A percentile compares a stretch with the other conserved stretches of the same genome.
These are phyloP conservation scores for Arachis hypogaea DNA, from an alignment of 306 rosid genomes.

Conservation along the genomic window DNA sequence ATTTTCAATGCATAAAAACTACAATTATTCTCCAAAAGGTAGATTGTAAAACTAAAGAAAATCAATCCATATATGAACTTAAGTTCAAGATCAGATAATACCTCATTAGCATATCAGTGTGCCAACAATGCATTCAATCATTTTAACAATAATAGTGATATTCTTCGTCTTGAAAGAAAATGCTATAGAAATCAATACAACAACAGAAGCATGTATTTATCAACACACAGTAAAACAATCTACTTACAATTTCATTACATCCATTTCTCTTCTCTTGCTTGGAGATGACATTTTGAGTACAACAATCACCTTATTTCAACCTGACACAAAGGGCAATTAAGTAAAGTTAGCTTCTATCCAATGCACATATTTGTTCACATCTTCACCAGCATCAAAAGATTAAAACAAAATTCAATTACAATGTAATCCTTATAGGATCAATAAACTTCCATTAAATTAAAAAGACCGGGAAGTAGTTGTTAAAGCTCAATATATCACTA, in stretches of 20 bases:
- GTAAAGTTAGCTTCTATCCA: constrained; percentile 22
- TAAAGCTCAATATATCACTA: constrained; percentile 17
- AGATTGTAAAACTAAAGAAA: constrained; percentile 23
- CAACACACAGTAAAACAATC: constrained; percentile 27
- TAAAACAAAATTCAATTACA: constrained; percentile 10
- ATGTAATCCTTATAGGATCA: constrained; percentile 5
- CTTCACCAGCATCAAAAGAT: constrained; percentile 7
- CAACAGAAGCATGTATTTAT: constrained; percentile 17
- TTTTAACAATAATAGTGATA: constrained; percentile 8
- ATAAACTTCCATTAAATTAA: constrained; percentile 19
- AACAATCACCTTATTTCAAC: constrained; percentile 48
- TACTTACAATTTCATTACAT: constrained; percentile 97
- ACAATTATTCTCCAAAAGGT: background rate
- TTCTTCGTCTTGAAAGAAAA: constrained; percentile 9
- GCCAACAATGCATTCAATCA: constrained; percentile 25
- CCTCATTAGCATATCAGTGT: background rate
- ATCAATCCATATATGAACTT: constrained; percentile 15
- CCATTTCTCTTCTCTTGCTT: constrained; percentile 99
- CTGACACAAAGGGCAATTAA: constrained; percentile 46
- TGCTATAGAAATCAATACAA: background rate
- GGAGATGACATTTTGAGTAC: constrained; percentile 87
- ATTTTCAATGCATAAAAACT: constrained; percentile 1
- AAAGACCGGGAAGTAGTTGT: constrained; percentile 27
- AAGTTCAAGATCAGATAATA: constrained; percentile 20
- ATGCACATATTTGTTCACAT: constrained; percentile 8